Evolutionary conservation across 768 basidiomycete genomes (phyloP).

Genomic region (Mycena sanguinolenta): DNA sequence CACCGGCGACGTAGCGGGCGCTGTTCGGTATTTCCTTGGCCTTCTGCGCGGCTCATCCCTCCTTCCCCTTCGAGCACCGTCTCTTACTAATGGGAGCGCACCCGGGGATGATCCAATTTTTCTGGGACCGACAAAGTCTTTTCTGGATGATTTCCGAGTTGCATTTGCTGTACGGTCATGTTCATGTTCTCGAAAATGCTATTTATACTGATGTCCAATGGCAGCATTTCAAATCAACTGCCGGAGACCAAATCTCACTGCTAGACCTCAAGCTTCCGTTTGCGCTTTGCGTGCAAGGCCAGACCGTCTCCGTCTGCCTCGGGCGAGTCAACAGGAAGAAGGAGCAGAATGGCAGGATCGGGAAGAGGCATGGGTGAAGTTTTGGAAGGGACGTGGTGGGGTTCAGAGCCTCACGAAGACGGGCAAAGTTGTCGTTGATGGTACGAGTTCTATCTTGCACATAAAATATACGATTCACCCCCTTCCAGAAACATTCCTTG

Average conservation of each 20-base stretch:
- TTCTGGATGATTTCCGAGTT: slow-evolving; percentile 89
- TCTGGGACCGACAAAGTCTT: slow-evolving; percentile 73
- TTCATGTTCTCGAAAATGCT: slow-evolving; percentile 5
- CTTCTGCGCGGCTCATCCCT: slow-evolving; percentile 68
- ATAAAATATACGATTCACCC: slow-evolving; percentile 8
- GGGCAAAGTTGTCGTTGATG: slow-evolving; percentile 73
- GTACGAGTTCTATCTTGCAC: slow-evolving; percentile 53
- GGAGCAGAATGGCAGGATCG: slow-evolving; percentile 70
- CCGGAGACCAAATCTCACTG: slow-evolving; percentile 57
- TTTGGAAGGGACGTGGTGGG: slow-evolving; percentile 67
- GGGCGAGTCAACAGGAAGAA: slow-evolving; percentile 61
- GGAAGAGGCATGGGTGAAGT: slow-evolving; percentile 75
- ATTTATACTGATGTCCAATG: slow-evolving; percentile 8
- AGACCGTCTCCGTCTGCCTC: slow-evolving; percentile 71
- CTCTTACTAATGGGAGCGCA: slow-evolving; percentile 37
- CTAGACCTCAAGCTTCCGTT: slow-evolving; percentile 73
- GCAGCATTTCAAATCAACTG: slow-evolving; percentile 81
- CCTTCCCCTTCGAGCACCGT: slow-evolving; percentile 32
- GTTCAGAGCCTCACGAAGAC: slow-evolving; percentile 66
- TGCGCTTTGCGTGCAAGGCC: slow-evolving; percentile 70
- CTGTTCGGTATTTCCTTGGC: slow-evolving; percentile 83
- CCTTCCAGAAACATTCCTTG: slow-evolving; percentile 77
- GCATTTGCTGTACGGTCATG: slow-evolving; percentile 78
- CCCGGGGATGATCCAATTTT: slow-evolving; percentile 42
- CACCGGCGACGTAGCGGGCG: slow-evolving; percentile 84